phyloP scores from a whole-genome alignment of 495 filamentous ascomycete genomes.

The Xylaria curta region DNA sequence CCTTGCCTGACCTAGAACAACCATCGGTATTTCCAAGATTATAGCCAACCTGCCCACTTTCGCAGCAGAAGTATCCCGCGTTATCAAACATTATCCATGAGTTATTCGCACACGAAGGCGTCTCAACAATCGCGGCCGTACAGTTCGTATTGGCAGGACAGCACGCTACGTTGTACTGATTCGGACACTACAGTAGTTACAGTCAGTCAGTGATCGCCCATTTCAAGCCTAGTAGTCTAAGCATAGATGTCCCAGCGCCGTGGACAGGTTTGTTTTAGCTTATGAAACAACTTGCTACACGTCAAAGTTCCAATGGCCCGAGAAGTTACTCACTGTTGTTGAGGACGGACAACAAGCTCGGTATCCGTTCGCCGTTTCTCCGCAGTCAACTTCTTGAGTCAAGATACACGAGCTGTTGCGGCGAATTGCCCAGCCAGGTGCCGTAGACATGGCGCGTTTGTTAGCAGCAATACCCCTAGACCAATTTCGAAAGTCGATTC shows the following conservation, averaged over 20 bases:
- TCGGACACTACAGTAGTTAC: conserved; percentile 13
- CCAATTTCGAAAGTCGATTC: background rate
- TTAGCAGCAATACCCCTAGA: background rate
- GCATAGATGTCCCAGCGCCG: background rate
- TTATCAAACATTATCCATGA: conserved; percentile 35
- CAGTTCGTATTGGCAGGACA: conserved; percentile 28
- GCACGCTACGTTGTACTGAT: conserved; percentile 30
- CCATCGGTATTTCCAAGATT: conserved; percentile 23
- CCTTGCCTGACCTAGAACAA: conserved; percentile 25
- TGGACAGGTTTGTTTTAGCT: background rate
- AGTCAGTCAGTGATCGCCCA: conserved; percentile 3
- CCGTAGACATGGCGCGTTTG: background rate
- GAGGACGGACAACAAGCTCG: conserved; percentile 32
- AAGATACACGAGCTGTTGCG: conserved; percentile 21
- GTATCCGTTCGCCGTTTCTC: conserved; percentile 16
- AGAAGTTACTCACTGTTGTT: conserved; percentile 11
- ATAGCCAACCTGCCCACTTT: conserved; percentile 27
- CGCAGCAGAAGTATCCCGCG: conserved; percentile 32
- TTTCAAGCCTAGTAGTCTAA: too few relatives aligned
- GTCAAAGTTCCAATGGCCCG: background rate
- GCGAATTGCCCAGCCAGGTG: conserved; percentile 34
- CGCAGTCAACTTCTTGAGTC: conserved; percentile 29
- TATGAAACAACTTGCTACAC: background rate
- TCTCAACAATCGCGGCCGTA: conserved; percentile 25
- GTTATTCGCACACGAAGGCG: conserved; percentile 28